A percentile compares a stretch with the other conserved stretches of the same genome.
Conservation (phyloP, 2,329 filamentous ascomycete species). For the Akanthomyces muscarius region DNA sequence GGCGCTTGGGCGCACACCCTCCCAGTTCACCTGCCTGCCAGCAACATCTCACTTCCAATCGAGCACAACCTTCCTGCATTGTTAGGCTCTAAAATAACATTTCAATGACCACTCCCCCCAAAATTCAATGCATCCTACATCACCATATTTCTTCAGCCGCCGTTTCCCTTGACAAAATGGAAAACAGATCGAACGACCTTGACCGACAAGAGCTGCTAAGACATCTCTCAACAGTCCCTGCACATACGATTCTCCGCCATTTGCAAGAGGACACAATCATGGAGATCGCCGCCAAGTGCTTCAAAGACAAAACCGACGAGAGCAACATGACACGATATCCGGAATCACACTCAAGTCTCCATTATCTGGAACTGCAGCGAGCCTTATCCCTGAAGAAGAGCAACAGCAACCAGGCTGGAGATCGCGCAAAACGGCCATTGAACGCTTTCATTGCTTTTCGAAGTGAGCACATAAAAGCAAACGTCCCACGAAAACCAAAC, state of each 20-base stretch:
- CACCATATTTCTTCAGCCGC: neutral
- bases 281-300: conserved; percentile 22
- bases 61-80: neutral
- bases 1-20: neutral
- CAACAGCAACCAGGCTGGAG: neutral
- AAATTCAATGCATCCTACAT: neutral
- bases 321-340: neutral
- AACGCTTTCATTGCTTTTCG: conserved; percentile 34
- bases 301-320: conserved; percentile 4
- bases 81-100: neutral
- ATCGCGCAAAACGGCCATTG: conserved; percentile 27
- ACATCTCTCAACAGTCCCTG: conserved; percentile 17
- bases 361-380: neutral
- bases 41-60: neutral
- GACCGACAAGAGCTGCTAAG: conserved; percentile 20
- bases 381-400: neutral
- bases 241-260: conserved; percentile 21
- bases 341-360: neutral
- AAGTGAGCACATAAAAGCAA: conserved; percentile 21
- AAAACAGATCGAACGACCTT: conserved; percentile 1
- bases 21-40: neutral
- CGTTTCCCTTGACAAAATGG: conserved; percentile 18
- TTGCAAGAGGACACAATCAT: conserved; percentile 23
- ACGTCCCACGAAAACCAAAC: neutral
- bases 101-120: neutral